phyloP scores from a whole-genome alignment of 805 yeast genomes.

The Kluyveromyces siamensis region DNA sequence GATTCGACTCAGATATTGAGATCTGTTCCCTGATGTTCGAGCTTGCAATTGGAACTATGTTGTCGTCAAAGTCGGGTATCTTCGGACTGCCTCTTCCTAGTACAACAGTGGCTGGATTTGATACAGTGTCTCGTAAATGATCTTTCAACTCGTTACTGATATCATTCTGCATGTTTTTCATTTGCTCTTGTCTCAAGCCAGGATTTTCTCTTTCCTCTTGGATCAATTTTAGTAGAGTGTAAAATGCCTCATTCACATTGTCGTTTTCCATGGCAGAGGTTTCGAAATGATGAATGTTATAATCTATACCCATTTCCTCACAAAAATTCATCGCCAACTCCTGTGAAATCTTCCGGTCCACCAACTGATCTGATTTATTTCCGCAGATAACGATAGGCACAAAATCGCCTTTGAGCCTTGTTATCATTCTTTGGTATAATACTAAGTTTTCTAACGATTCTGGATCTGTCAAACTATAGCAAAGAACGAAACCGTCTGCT shows the following conservation, averaged over 20 bases:
- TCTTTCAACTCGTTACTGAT: no score
- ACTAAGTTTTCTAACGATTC: slow-evolving; percentile 15
- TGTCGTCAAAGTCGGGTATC: background rate
- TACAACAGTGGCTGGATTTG: background rate
- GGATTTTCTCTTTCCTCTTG: slow-evolving; percentile 7
- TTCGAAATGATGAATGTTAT: slow-evolving; percentile 12
- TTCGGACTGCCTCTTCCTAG: background rate
- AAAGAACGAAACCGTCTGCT: slow-evolving; percentile 23
- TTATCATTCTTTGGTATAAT: slow-evolving; percentile 13
- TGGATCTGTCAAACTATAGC: slow-evolving; percentile 16
- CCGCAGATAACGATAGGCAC: slow-evolving; percentile 17
- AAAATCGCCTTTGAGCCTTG: slow-evolving; percentile 12
- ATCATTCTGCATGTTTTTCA: background rate
- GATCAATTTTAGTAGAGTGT: slow-evolving; percentile 7
- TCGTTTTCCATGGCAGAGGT: slow-evolving; percentile 16
- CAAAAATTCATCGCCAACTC: slow-evolving; percentile 10
- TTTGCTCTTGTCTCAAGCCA: no score
- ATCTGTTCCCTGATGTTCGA: background rate
- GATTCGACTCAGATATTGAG: background rate
- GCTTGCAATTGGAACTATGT: background rate
- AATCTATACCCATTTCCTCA: slow-evolving; percentile 11
- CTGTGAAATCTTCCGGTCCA: slow-evolving; percentile 7
- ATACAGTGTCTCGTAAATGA: background rate
- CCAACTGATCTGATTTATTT: slow-evolving; percentile 13
- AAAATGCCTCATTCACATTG: slow-evolving; percentile 12